Conservation (phyloP, 805 yeast genomes). For the Candida pseudoglaebosa region DNA sequence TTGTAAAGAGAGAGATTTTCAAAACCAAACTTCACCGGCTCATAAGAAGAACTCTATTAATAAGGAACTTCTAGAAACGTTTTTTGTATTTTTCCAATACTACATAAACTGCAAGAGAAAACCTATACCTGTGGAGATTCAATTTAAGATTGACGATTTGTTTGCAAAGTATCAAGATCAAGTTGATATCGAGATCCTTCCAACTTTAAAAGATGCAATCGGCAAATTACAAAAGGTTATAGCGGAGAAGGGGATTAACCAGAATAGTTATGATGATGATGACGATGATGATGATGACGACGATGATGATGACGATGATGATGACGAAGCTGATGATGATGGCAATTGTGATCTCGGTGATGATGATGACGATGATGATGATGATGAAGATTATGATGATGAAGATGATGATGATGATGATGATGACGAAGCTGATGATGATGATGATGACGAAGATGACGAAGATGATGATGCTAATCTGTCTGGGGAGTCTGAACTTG, state of each 20-base stretch:
- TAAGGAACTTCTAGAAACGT: conserved; percentile 19
- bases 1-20: conserved; percentile 6
- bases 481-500: conserved; percentile 14
- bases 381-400: conserved; percentile 19
- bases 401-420: conserved; percentile 26
- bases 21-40: conserved; percentile 2
- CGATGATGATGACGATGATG: conserved; percentile 14
- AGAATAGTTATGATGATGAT: conserved; percentile 8
- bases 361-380: conserved; percentile 12
- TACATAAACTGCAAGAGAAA: conserved; percentile 57
- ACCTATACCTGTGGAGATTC: conserved; percentile 62
- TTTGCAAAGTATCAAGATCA: conserved; percentile 27
- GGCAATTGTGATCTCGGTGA: conserved; percentile 13
- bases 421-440: conserved; percentile 14
- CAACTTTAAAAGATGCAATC: conserved; percentile 41
- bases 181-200: conserved; percentile 32
- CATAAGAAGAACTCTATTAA: conserved; percentile 9
- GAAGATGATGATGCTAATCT: conserved; percentile 18
- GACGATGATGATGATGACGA: conserved; percentile 15
- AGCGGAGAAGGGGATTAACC: conserved; percentile 11
- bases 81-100: conserved; percentile 65
- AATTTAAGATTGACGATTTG: conserved; percentile 47
- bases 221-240: conserved; percentile 29
- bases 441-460: conserved; percentile 21
- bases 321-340: conserved; percentile 13